These are phyloP conservation scores for Chondrostereum purpureum DNA, from an alignment of 1,284 basidiomycete species.

Conservation along the genomic window DNA sequence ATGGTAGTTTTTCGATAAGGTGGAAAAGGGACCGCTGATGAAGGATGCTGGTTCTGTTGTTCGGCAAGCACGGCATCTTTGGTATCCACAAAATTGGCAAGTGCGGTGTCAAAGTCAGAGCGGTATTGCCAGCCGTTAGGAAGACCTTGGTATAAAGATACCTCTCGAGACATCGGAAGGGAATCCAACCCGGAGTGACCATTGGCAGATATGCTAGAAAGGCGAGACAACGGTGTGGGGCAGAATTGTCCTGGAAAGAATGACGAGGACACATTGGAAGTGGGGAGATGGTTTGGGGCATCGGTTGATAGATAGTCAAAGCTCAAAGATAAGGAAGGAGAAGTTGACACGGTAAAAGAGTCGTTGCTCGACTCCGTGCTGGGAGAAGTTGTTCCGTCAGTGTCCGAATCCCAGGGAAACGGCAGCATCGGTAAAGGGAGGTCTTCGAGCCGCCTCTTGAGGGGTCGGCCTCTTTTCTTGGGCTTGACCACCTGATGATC, in stretches of 20 bases:
- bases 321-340: neutral
- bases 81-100: neutral
- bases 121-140: constrained; percentile 36
- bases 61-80: neutral
- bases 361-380: neutral
- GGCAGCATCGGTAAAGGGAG: neutral
- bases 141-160: constrained; percentile 36
- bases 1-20: no score
- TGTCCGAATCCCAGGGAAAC: neutral
- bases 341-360: neutral
- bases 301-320: neutral
- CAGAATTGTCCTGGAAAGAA: neutral
- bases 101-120: neutral
- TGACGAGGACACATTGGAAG: no score
- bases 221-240: constrained; percentile 6
- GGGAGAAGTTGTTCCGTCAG: neutral
- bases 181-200: constrained; percentile 15
- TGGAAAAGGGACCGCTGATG: no score
- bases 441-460: constrained; percentile 2
- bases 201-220: constrained; percentile 1
- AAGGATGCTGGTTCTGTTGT: neutral
- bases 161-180: constrained; percentile 35
- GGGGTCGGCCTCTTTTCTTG: constrained; percentile 2
- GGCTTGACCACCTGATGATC: no score
- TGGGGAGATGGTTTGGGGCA: neutral